Evolutionary conservation across 352 stramenopile genomes (phyloP), one percentile per base, ranked within the genome.

Genomic region (Pilasporangium apinafurcum): DNA sequence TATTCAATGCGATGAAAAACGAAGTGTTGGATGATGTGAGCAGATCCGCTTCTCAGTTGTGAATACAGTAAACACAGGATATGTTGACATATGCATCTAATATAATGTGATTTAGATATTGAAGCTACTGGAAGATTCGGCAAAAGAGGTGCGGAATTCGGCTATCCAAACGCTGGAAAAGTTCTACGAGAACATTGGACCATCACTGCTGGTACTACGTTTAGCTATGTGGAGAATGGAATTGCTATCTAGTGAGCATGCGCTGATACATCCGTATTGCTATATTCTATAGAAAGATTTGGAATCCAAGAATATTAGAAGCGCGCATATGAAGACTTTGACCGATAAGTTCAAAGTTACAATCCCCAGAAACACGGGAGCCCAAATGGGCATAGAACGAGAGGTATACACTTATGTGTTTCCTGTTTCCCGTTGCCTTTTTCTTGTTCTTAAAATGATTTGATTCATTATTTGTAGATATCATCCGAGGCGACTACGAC

Each of bases 91-190:
- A 10, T n/a, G 9, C 21, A 12, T 52, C 32, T 9, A 9, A 37
- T 38, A 44, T 18, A 16, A 24, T 20, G 18, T 42, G 20, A 17
- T 37, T 30, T 31, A 85, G 72, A 67, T 82, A 26, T 47, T 93
- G 18, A 63, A 65, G 18, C 40, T 89, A 8, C 53, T 93, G 0
- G 77, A 92, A 54, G 82, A 93, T 47, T 88, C 82, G 24, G 67
- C 79, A 0, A 93, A 93, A 43, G 77, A 93, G 64, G 82, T 93
- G 44, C 79, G 82, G 13, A 59, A 89, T n/a, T 56, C 79, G 2
- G 72, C 72, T 5, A 75, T 93, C 32, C 59, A 54, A 12, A 63
- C 74, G 5, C 47, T 93, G n/a, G 73, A 83, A 37, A 74, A 74
- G 21, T 80, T 93, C 44, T 93, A 91, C 57, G 50, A 62, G 6